Base-by-base conservation (phyloP, 2,329 filamentous ascomycete genomes). In the Penicillium sumatraense region DNA sequence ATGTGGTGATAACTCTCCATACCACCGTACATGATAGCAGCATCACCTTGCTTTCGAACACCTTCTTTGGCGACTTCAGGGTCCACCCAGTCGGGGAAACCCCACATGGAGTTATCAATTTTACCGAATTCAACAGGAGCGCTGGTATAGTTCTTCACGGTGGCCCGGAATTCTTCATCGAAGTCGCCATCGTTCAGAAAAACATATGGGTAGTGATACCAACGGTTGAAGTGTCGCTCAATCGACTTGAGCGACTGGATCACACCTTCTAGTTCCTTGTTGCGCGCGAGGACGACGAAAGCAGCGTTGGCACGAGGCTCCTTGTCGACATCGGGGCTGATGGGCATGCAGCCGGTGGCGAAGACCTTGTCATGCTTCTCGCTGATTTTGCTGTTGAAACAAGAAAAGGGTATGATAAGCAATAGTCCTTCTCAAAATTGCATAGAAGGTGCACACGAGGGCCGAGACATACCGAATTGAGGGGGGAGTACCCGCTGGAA, bases 1-100 rank as follows among this genome's bases (percentile, higher is more conserved):
- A 99, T 99, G 77, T 96, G 89, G 70, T 99, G 95, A 72, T 99
- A 99, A 77, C 93, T 97, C 75, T 98, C 95, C 82, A 99, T 89
- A 44, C 95, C 95, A 73, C 95, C 95, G 73, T 98, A 99, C 95
- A 99, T 99, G 80, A 99, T 96, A 44, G 95, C 95, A 48, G 88
- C 88, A 75, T 99, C 95, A 62, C 95, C 95, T 75, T 99, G 95
- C 79, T 97, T 96, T 51, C 90, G 87, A 69, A 99, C 96, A 57
- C 93, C 93, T 75, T 99, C 95, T 77, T 93, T 92, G 62, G 93
- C 93, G 50, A 97, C 91, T 73, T 95, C 93, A 64, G 87, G 85
- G 72, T 99, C 93, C 49, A 95, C 90, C 95, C 95, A 99, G 67
- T 97, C 92, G 5, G 95, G 95, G 73, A 89, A 98, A 18, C 93